Evolutionary conservation across 805 yeast species (phyloP).

Genomic region (Candida parachauliodes): DNA sequence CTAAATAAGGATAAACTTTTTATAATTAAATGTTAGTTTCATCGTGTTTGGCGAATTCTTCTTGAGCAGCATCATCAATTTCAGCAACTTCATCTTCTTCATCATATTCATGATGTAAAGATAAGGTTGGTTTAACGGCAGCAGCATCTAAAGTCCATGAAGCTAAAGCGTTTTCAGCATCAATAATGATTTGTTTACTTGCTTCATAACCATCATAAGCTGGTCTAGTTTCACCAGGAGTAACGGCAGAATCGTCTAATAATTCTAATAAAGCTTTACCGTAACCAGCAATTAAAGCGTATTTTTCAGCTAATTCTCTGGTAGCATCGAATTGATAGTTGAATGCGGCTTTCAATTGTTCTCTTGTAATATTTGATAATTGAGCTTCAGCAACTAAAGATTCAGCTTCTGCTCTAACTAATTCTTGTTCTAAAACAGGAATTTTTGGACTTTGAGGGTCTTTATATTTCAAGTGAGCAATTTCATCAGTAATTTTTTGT

Average conservation of each 20-base stretch:
- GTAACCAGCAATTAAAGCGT: conserved; percentile 83
- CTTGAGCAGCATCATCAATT: conserved; percentile 47
- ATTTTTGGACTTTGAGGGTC: conserved; percentile 83
- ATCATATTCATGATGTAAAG: conserved; percentile 60
- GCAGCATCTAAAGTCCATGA: conserved; percentile 84
- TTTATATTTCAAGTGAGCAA: conserved; percentile 79
- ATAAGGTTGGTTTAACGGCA: conserved; percentile 76
- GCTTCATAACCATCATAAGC: conserved; percentile 88
- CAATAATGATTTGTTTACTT: conserved; percentile 81
- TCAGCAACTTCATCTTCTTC: conserved; percentile 50
- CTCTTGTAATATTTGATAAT: conserved; percentile 82
- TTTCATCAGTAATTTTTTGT: conserved; percentile 79
- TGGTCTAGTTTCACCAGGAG: conserved; percentile 91
- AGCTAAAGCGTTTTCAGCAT: conserved; percentile 78
- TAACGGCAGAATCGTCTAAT: conserved; percentile 79
- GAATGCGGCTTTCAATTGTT: conserved; percentile 80
- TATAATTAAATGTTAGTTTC: conserved; percentile 16
- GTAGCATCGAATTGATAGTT: conserved; percentile 81
- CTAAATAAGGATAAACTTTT: not conserved
- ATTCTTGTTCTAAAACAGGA: conserved; percentile 78
- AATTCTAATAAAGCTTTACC: conserved; percentile 83
- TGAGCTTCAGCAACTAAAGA: conserved; percentile 90
- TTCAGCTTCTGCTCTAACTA: conserved; percentile 90
- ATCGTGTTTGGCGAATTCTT: conserved; percentile 50
- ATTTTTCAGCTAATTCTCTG: conserved; percentile 81